A percentile compares a stretch with the other conserved stretches of the same genome.
phyloP scores from a whole-genome alignment of 1,139 yeast species.

The Komagataea norvegica region DNA sequence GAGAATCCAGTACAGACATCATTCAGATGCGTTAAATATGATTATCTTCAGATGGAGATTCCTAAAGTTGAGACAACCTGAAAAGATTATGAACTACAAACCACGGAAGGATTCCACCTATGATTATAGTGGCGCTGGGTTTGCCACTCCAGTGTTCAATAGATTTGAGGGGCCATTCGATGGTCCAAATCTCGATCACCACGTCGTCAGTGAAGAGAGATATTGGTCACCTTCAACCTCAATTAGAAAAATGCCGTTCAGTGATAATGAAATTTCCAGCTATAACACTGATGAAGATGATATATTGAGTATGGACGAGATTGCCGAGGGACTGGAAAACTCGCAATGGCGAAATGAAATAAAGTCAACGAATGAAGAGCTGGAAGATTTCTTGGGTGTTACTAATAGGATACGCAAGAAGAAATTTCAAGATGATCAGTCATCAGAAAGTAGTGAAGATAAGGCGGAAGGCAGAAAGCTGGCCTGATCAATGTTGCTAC shows the following conservation, averaged over 20 bases:
- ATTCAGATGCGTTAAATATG: constrained; percentile 49
- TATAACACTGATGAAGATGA: constrained; percentile 11
- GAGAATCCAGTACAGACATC: constrained; percentile 45
- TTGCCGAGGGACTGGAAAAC: constrained; percentile 17
- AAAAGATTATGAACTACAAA: constrained; percentile 8
- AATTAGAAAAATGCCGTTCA: neutral
- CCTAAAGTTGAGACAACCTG: constrained; percentile 7
- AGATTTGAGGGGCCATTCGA: neutral
- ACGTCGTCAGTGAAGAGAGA: constrained; percentile 4
- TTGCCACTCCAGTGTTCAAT: constrained; percentile 5
- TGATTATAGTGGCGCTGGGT: neutral
- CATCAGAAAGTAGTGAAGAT: neutral
- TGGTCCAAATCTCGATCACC: neutral
- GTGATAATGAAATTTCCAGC: constrained; percentile 9
- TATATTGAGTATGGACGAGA: neutral
- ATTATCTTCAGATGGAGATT: constrained; percentile 57
- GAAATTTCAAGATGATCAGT: neutral
- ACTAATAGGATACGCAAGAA: neutral
- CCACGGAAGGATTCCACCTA: neutral
- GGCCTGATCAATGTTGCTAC: too few relatives aligned
- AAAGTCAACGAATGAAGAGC: constrained; percentile 15
- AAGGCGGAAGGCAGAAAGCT: constrained; percentile 1
- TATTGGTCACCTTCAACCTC: constrained; percentile 19
- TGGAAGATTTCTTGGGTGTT: constrained; percentile 12
- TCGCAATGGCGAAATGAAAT: constrained; percentile 23